phyloP scores from a whole-genome alignment of 2,329 filamentous ascomycete genomes.

The Verticillium albo-atrum region DNA sequence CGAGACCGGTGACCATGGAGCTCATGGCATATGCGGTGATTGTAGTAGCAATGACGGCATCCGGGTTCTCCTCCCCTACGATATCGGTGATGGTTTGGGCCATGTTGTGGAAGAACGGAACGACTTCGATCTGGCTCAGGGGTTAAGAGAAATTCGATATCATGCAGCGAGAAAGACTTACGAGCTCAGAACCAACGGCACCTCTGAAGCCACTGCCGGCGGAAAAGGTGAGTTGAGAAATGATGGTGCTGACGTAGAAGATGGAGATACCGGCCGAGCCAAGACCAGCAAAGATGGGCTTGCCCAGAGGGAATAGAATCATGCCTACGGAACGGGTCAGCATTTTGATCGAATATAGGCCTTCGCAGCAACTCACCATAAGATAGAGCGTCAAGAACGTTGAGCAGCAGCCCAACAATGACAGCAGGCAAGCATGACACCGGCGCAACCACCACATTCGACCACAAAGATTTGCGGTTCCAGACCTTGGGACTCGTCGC shows the following conservation, averaged over 20 bases:
- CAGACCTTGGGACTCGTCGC: slow-evolving; percentile 38
- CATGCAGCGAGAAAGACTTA: slow-evolving; percentile 28
- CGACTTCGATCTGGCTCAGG: slow-evolving; percentile 73
- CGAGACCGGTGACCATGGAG: slow-evolving; percentile 82
- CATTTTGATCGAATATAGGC: slow-evolving; percentile 1
- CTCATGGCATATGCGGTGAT: slow-evolving; percentile 89
- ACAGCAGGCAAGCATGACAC: slow-evolving; percentile 76
- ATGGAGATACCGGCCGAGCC: slow-evolving; percentile 95
- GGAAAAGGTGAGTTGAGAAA: slow-evolving; percentile 88
- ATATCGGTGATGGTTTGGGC: slow-evolving; percentile 76
- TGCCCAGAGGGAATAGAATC: slow-evolving; percentile 91
- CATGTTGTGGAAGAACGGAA: slow-evolving; percentile 99
- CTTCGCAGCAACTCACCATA: slow-evolving; percentile 57
- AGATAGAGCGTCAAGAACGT: slow-evolving; percentile 89
- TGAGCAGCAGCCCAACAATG: slow-evolving; percentile 81
- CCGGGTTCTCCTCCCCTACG: slow-evolving; percentile 75
- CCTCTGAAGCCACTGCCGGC: slow-evolving; percentile 83
- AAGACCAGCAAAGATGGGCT: slow-evolving; percentile 77
- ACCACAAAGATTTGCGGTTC: slow-evolving; percentile 62
- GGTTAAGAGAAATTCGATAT: slow-evolving; percentile 8
- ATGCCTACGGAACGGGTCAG: slow-evolving; percentile 51
- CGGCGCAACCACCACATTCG: slow-evolving; percentile 61
- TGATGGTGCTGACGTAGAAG: slow-evolving; percentile 96
- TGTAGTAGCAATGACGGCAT: slow-evolving; percentile 88
- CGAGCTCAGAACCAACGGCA: slow-evolving; percentile 90